Percentiles rank a stretch among this genome's conserved stretches.
These are phyloP conservation scores for Scutellaria barbata DNA, from an alignment of 257 asterid genomes.

Conservation along the genomic window DNA sequence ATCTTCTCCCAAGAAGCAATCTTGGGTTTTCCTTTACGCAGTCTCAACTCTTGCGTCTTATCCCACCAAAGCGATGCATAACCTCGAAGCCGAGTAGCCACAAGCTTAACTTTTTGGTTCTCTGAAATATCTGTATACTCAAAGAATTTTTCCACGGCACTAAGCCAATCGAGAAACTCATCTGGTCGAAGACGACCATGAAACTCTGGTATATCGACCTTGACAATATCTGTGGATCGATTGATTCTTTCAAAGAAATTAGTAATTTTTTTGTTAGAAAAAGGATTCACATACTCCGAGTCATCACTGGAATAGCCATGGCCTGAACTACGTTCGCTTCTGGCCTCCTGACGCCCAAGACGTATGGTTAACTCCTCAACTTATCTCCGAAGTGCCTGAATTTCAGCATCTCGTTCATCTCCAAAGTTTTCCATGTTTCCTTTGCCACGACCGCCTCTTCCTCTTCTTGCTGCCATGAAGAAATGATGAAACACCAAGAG, in stretches of 20 bases:
- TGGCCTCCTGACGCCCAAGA: slow-evolving; percentile 33
- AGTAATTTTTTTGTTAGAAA: not conserved
- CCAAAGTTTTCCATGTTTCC: slow-evolving; percentile 3
- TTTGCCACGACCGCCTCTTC: slow-evolving; percentile 23
- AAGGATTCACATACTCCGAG: slow-evolving; percentile 22
- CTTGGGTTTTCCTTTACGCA: not conserved
- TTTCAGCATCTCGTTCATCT: slow-evolving; percentile 32
- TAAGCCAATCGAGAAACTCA: slow-evolving; percentile 29
- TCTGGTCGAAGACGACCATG: slow-evolving; percentile 26
- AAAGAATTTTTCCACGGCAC: not conserved
- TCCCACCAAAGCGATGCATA: slow-evolving; percentile 31
- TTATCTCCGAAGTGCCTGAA: slow-evolving; percentile 30
- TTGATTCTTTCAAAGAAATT: not conserved
- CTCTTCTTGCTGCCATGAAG: slow-evolving; percentile 19
- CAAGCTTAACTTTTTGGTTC: slow-evolving; percentile 19
- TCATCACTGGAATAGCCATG: slow-evolving; percentile 22
- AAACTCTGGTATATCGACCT: slow-evolving; percentile 12
- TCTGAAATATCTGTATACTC: not conserved
- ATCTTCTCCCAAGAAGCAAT: not conserved
- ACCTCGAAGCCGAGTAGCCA: slow-evolving; percentile 19
- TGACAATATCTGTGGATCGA: not conserved
- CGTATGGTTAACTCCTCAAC: slow-evolving; percentile 31
- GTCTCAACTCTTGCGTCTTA: not conserved
- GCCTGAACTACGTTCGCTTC: slow-evolving; percentile 24
- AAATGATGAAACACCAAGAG: not conserved